Evolutionary conservation across 2,329 filamentous ascomycete species (phyloP), one percentile per base, ranked within the genome.

Genomic region (Scolecobasidium constrictum): DNA sequence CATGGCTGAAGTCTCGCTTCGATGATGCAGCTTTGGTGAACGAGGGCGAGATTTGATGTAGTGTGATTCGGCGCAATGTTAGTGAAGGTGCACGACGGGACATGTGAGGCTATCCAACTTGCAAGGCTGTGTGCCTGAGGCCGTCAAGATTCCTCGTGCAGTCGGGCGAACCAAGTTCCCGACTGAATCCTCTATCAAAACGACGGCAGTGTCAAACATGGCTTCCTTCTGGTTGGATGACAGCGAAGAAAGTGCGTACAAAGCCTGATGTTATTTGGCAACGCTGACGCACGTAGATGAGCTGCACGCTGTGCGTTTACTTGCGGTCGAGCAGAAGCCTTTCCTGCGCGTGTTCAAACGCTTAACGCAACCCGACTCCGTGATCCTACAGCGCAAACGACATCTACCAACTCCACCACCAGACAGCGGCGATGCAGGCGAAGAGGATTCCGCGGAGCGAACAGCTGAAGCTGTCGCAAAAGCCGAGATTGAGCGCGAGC

Each of bases 311-410:
- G 75, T 75, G 21, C 85, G 90, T 34, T 81, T 95, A 3, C 75
- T 95, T 28, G 84, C 85, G 49, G 82, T 95, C 47, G 90, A 96
- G 68, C 86, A 94, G 57, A 87, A 87, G 46, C 86, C 87, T 1
- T 95, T 94, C 68, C 86, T 86, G 60, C 82, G 88, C 47, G 78
- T 95, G 46, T 85, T 84, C 17, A 87, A 87, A 63, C 81, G 84
- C 22, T 75, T 96, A 6, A 71, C 85, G 4, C 72, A 75, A 17
- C 75, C 83, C 13, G 76, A 78, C 42, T 77, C 81, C 16, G 71
- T 86, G 21, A 69, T 83, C 15, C 66, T 71, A 46, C 65, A 62
- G 68, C 69, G 36, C 70, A 68, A 35, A 71, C 75, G 26, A 69
- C 21, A 73, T 26, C 68, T 77, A 4, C 72, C 74, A 15, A 83